A percentile compares a stretch with the other conserved stretches of the same genome.
phyloP scores from a whole-genome alignment of 371 early-diverging fungal species.

The Circinella umbellata region DNA sequence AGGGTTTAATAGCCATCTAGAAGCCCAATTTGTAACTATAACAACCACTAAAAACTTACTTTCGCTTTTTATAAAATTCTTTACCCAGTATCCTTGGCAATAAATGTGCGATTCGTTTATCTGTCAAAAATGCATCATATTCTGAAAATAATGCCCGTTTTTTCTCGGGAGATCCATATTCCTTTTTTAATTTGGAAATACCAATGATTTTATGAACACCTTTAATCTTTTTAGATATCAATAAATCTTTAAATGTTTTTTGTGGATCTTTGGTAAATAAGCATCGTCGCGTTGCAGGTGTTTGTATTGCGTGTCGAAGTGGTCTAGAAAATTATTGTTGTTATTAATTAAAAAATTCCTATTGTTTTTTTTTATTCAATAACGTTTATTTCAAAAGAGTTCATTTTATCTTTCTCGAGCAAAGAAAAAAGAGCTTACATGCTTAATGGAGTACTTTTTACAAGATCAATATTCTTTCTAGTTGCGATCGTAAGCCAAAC shows the following conservation, averaged over 20 bases:
- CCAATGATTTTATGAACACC: conserved; percentile 77
- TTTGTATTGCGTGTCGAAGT: conserved; percentile 46
- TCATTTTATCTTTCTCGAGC: background rate
- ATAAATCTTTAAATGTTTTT: conserved; percentile 69
- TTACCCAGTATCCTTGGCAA: conserved; percentile 87
- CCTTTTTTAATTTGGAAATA: conserved; percentile 73
- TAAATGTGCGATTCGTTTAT: conserved; percentile 74
- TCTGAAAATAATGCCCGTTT: conserved; percentile 71
- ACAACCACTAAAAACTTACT: conserved; percentile 46
- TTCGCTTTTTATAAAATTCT: conserved; percentile 86
- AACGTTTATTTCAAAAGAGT: background rate
- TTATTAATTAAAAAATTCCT: background rate
- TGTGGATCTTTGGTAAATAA: conserved; percentile 89
- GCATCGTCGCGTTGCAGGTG: conserved; percentile 62
- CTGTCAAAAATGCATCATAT: conserved; percentile 88
- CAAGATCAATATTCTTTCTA: conserved; percentile 20
- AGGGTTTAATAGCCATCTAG: background rate
- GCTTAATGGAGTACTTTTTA: conserved; percentile 30
- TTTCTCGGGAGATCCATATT: conserved; percentile 80
- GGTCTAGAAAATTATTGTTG: conserved; percentile 25
- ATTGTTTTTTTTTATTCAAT: background rate
- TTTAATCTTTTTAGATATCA: conserved; percentile 65
- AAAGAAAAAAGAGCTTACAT: conserved; percentile 31
- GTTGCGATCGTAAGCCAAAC: conserved; percentile 51
- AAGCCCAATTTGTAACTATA: background rate